Evolutionary conservation across 768 basidiomycete genomes (phyloP), one percentile per base, ranked within the genome.

Genomic region (Leccinum broughii): DNA sequence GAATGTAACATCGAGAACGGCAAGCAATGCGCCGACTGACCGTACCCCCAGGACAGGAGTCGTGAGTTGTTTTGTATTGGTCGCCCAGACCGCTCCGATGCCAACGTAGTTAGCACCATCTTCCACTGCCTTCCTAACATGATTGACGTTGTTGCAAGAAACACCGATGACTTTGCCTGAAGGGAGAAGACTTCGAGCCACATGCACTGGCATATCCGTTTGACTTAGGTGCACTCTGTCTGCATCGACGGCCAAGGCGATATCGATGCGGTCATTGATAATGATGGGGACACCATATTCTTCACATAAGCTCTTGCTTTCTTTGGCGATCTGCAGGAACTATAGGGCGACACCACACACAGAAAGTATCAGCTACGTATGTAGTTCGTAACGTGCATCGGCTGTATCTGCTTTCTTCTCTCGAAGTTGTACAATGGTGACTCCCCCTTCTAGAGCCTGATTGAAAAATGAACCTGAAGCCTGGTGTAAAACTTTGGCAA

Each of bases 161-260:
- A 94, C 82, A 1, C 95, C 95, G 34, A 98, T 85, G 64, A 96
- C 82, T 1, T 86, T 77, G 9, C 81, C 83, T 1, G 78, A 69
- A 0, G 92, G 92, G 3, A 98, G 80, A 3, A 97, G 77, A 13
- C 70, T 70, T 26, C 88, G 85, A 3, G 88, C 93, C 48, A 84
- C 70, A 46, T 78, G 68, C 11, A 90, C 79, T 3, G 90, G 84
- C 83, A 93, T 90, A 71, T 96, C 95, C 0, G 84, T 82, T 75
- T 97, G 95, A 6, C 95, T 95, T 49, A 97, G 78, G 70, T 98
- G 95, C 11, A 96, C 86, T 15, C 95, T 94, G 50, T 83, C 82
- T 3, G 88, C 88, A 49, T 83, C 78, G 22, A 92, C 77, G 7
- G 92, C 90, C 22, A 95, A 79, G 9, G 90, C 92, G 24, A 98